A percentile compares a stretch with the other conserved stretches of the same genome.
Evolutionary conservation across 192 early-diverging fungal genomes (phyloP).

Genomic region (Diversispora epigaea): DNA sequence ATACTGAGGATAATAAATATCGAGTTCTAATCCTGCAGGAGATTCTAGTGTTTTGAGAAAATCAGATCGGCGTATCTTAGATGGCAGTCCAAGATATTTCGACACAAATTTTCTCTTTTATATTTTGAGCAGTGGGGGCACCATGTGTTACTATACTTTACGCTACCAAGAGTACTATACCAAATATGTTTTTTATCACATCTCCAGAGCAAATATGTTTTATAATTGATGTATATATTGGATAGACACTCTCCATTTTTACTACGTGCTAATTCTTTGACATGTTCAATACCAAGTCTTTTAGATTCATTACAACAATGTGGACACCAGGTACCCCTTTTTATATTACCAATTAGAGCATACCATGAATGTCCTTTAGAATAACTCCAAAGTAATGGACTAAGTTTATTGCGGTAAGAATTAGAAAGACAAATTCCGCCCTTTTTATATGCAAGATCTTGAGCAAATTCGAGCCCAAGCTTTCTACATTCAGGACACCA

Average conservation of each 20-base stretch:
- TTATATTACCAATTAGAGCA: background rate
- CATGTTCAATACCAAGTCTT: constrained; percentile 15
- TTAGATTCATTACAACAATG: background rate
- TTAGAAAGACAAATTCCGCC: background rate
- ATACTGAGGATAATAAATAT: no score
- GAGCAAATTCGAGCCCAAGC: background rate
- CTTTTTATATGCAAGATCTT: background rate
- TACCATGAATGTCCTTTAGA: background rate
- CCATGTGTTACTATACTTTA: no score
- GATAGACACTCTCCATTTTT: constrained; percentile 15
- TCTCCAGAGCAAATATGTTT: background rate
- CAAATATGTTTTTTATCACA: background rate
- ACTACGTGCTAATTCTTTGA: constrained; percentile 8
- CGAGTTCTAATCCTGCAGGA: no score
- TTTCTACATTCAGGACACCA: background rate
- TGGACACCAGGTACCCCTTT: background rate
- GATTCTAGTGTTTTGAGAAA: no score
- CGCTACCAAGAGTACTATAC: background rate
- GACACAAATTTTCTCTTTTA: no score
- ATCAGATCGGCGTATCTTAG: no score
- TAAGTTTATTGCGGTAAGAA: background rate
- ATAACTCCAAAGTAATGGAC: background rate
- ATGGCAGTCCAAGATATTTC: no score
- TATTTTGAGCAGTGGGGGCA: no score
- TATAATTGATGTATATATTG: constrained; percentile 1